Conservation (phyloP, 2,329 filamentous ascomycete genomes). For the Xylaria sp. region DNA sequence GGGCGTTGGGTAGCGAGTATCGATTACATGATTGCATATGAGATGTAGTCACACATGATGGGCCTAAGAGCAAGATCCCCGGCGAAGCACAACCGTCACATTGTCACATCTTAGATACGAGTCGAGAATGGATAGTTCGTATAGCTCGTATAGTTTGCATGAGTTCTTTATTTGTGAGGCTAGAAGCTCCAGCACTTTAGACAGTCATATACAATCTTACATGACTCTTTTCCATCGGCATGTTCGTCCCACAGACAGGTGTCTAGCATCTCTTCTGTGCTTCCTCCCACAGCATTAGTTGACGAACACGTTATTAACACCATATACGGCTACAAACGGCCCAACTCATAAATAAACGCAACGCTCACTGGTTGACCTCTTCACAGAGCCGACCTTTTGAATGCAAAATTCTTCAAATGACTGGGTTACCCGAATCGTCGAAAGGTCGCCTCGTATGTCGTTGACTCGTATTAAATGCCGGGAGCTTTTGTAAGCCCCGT, state of each 20-base stretch:
- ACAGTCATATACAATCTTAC: slow-evolving; percentile 6
- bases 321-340: slow-evolving; percentile 21
- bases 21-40: neutral
- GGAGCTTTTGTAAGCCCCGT: neutral
- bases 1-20: slow-evolving; percentile 16
- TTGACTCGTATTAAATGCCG: neutral
- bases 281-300: slow-evolving; percentile 22
- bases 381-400: neutral
- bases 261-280: slow-evolving; percentile 38
- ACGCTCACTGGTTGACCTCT: neutral
- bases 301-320: slow-evolving; percentile 1
- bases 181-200: slow-evolving; percentile 6
- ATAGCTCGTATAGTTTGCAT: slow-evolving; percentile 1
- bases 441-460: neutral
- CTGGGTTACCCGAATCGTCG: neutral
- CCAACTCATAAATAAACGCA: slow-evolving; percentile 2
- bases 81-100: slow-evolving; percentile 18
- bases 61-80: neutral
- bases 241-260: slow-evolving; percentile 39
- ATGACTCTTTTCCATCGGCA: neutral
- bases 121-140: neutral
- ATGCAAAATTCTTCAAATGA: neutral
- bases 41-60: neutral
- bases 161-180: slow-evolving; percentile 1
- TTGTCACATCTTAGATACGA: slow-evolving; percentile 27